Conservation (phyloP, 1,139 yeast genomes). For the Ogataea hybrid region DNA sequence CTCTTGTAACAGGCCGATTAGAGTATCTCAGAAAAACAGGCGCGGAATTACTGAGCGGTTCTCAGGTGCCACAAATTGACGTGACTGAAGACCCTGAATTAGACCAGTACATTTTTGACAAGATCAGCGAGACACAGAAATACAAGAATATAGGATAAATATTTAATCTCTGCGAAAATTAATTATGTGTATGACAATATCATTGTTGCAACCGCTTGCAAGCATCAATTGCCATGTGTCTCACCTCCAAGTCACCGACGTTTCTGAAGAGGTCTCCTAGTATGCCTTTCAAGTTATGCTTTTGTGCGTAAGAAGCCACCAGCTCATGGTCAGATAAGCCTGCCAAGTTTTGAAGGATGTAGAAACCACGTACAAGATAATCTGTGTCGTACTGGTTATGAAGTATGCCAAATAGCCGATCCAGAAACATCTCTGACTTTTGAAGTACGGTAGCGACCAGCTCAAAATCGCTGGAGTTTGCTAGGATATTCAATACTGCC, state of each 20-base stretch:
- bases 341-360: slow-evolving; percentile 14
- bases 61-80: slow-evolving; percentile 1
- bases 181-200: slow-evolving; percentile 29
- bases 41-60: slow-evolving; percentile 1
- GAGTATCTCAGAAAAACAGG: slow-evolving; percentile 27
- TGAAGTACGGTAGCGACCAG: slow-evolving; percentile 41
- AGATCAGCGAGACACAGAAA: not conserved
- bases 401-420: slow-evolving; percentile 35
- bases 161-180: slow-evolving; percentile 46
- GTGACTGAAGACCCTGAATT: slow-evolving; percentile 7
- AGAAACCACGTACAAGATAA: slow-evolving; percentile 39
- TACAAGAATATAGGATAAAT: slow-evolving; percentile 1
- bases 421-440: slow-evolving; percentile 29
- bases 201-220: slow-evolving; percentile 10
- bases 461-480: slow-evolving; percentile 49
- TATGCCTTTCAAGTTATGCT: slow-evolving; percentile 3
- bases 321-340: slow-evolving; percentile 3
- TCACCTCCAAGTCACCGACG: slow-evolving; percentile 10
- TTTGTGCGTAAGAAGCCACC: slow-evolving; percentile 1
- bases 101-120: slow-evolving; percentile 13
- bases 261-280: slow-evolving; percentile 4
- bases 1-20: slow-evolving; percentile 19
- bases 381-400: slow-evolving; percentile 32
- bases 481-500: slow-evolving; percentile 45
- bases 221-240: slow-evolving; percentile 13